Base-by-base conservation (phyloP, 2,329 filamentous ascomycete species). In the Colletotrichum orchidophilum region DNA sequence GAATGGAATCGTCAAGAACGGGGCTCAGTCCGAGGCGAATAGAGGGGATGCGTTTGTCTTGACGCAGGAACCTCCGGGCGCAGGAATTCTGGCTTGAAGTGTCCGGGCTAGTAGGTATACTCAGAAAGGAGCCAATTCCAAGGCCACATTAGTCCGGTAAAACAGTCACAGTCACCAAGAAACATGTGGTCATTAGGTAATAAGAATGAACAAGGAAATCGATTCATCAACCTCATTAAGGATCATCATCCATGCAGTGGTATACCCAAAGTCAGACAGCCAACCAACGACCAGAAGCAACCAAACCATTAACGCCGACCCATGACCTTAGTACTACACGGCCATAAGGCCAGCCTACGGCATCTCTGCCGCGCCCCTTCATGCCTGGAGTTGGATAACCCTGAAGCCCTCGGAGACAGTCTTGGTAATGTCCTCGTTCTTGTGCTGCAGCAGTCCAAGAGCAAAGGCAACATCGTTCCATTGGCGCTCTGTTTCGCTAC, bases 401-500 rank as follows among this genome's bases (percentile, higher is more conserved):
- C 90, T 92, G 83, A 94, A 96, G 0, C 94, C 94, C 72, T 93
- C 93, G 0, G 88, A 83, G 21, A 97, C 87, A 70, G 92, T 80
- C 84, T 95, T 96, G 70, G 88, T 87, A 68, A 97, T 97, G 55
- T 97, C 94, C 78, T 97, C 94, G 76, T 96, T 96, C 86, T 96
- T 97, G 80, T 99, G 96, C 78, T 95, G 95, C 67, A 99, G 83
- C 71, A 98, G 83, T 3, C 94, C 94, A 71, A 99, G 83, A 3
- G 95, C 95, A 84, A 95, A 99, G 0, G 96, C 94, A 53, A 98
- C 95, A 82, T 99, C 96, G 79, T 96, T 97, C 96, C 96, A 99
- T 80, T 98, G 95, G 74, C 95, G 88, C 83, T 99, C 96, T 58
- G 89, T 97, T 79, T 98, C 95, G 78, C 95, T 98, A 57, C 96